These are phyloP conservation scores for Pichia nakasei DNA, from an alignment of 805 yeast species.

Conservation along the genomic window DNA sequence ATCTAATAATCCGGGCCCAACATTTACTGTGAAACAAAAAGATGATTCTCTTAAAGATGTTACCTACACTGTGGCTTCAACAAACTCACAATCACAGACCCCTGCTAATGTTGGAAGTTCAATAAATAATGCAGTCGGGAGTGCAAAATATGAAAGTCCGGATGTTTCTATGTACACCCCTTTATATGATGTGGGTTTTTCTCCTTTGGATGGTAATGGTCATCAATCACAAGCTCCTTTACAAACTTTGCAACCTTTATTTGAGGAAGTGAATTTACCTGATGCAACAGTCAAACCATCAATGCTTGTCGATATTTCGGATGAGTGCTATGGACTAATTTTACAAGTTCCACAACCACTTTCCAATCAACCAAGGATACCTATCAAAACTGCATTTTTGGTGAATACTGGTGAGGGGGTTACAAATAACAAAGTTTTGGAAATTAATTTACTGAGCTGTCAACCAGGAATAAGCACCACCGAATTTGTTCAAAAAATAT, in stretches of 20 bases:
- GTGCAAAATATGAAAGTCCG: conserved; percentile 22
- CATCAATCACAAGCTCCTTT: conserved; percentile 6
- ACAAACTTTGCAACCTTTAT: conserved; percentile 4
- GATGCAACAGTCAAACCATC: conserved; percentile 8
- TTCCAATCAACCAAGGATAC: conserved; percentile 61
- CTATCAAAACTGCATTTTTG: conserved; percentile 64
- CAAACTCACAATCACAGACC: conserved; percentile 19
- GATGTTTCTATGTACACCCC: conserved; percentile 22
- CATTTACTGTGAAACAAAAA: not conserved
- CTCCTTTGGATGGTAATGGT: conserved; percentile 18
- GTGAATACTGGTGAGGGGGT: conserved; percentile 29
- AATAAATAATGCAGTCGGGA: conserved; percentile 5
- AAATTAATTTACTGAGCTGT: conserved; percentile 63
- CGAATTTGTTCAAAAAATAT: conserved; percentile 43
- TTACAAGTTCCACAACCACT: conserved; percentile 56
- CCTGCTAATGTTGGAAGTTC: conserved; percentile 7
- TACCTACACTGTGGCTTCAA: conserved; percentile 21
- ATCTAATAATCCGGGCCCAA: conserved; percentile 16
- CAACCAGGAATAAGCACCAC: conserved; percentile 55
- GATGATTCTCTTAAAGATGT: conserved; percentile 16
- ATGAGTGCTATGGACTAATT: conserved; percentile 48
- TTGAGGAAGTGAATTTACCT: conserved; percentile 1
- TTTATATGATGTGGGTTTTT: conserved; percentile 19
- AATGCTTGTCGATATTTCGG: conserved; percentile 38
- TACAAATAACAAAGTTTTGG: conserved; percentile 31